phyloP scores from a whole-genome alignment of 2,329 filamentous ascomycete species.

The Chrysoporthe cubensis region DNA sequence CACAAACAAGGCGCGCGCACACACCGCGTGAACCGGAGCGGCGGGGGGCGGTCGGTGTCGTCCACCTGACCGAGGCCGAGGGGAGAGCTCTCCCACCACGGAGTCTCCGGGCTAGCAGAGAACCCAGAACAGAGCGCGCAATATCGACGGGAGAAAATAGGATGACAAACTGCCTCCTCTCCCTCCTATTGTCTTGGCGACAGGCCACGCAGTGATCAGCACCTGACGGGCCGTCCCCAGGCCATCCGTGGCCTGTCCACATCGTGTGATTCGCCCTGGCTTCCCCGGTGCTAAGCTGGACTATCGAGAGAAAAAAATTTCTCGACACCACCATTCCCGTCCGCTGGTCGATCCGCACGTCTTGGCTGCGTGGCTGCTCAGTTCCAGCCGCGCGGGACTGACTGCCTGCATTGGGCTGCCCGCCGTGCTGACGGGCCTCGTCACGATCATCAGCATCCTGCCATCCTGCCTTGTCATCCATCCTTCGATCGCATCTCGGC shows the following conservation, averaged over 20 bases:
- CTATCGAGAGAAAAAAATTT: not conserved
- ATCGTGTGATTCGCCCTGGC: slow-evolving; percentile 1
- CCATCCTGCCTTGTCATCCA: not conserved
- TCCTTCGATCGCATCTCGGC: slow-evolving; percentile 5
- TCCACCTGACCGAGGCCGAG: not conserved
- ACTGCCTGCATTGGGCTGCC: not conserved
- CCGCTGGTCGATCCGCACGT: not conserved
- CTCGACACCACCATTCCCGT: not conserved
- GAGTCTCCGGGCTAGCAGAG: not conserved
- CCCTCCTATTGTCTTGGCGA: not conserved
- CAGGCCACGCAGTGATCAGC: not conserved
- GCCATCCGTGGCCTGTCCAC: slow-evolving; percentile 2
- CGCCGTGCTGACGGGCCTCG: not conserved
- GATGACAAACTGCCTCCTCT: not conserved
- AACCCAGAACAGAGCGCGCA: no score
- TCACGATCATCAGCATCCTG: slow-evolving; percentile 1
- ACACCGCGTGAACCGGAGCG: not conserved
- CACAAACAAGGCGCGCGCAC: not conserved
- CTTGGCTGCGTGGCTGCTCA: not conserved
- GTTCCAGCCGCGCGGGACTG: not conserved
- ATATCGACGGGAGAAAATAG: no score
- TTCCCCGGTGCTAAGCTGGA: not conserved
- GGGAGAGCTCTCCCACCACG: not conserved
- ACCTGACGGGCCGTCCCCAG: not conserved
- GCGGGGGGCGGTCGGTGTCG: not conserved